Base-by-base conservation (phyloP, 73 alveolate species). In the Tetrahymena borealis region DNA sequence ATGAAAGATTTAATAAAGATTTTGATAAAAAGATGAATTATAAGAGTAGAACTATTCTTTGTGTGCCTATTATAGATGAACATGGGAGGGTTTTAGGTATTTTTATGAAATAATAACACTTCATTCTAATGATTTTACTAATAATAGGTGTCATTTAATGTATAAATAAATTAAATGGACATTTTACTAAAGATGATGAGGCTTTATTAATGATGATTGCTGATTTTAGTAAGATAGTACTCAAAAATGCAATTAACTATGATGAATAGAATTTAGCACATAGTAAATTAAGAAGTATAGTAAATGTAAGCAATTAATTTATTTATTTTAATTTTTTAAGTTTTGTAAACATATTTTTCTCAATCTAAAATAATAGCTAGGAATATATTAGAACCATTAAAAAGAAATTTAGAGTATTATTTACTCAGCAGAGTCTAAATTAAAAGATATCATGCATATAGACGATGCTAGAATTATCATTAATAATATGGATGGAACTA, bases 1-100 rank as follows among this genome's bases (percentile, higher is more conserved):
- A 95, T 94, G 94, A 79, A 39, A 94, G 97, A 77, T 95, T 95
- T 95, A 95, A 95, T 94, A 95, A 94, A 94, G 97, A 94, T 20
- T 42, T 92, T 78, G 97, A 95, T 35, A 94, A 91, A 20, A 38
- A 91, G n/a, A 95, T 95, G 37, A 77, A 91, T 85, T 95, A 78
- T 40, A 94, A 90, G 33, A 95, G 97, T 33, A 91, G 91, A 90
- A 94, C 95, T 91, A 95, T 95, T 38, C 92, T 95, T 42, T 94
- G 94, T 39, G 78, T 93, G 18, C 97, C 97, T n/a, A 91, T 95
- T 7, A 90, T 60, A 18, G 96, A 94, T 43, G 90, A 90, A 6
- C 85, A 60, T n/a, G 85, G 85, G 1, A 60, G 85, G 28, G 85
- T 60, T 9, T 35, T 60, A 20, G 85, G 85, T 38, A 79, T 24